Evolutionary conservation across 1,284 basidiomycete genomes (phyloP), one percentile per base, ranked within the genome.

Genomic region (Volvariella surrecta): DNA sequence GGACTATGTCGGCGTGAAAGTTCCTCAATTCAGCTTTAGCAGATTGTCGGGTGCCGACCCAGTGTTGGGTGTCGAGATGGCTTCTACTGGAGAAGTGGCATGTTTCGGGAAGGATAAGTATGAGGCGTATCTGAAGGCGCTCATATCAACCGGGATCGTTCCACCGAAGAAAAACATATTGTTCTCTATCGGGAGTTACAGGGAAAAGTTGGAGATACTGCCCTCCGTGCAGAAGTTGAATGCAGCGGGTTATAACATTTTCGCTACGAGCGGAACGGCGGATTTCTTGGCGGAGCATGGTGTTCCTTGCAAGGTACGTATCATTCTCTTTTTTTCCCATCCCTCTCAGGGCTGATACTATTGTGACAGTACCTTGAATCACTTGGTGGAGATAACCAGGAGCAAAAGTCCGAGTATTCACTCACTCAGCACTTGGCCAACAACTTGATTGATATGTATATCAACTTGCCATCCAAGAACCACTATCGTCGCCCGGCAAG

Each of bases 11-110:
- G 96, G 94, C 50, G 85, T 99, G 66, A 99, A 99, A 72, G 95
- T 97, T 13, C 94, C 96, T 19, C 95, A 99, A 65, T 99, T 99
- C 79, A 92, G 88, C 54, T 99, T 98, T 72, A 90, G 86, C 58
- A 83, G 95, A 48, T 69, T 99, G 28, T 93, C 90, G 18, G 95
- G 95, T 31, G 95, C 95, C 22, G 95, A 99, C 63, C 95, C 95
- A 13, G 86, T 99, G 16, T 77, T 99, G n/a, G 96, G 96, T 58
- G 95, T 99, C 41, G 95, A 99, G 71, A 99, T 99, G 95, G 95
- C 95, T 13, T 98, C 95, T n/a, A 99, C 95, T 1, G 95, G 95
- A 52, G 95, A 99, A 63, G 95, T 99, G 21, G 96, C 96, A 31
- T 98, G 95, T 66, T 99, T 99, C 64, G 95, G 96, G 20, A 82